Conservation (phyloP, 805 yeast species). For the Debaryomyces tyrocola region DNA sequence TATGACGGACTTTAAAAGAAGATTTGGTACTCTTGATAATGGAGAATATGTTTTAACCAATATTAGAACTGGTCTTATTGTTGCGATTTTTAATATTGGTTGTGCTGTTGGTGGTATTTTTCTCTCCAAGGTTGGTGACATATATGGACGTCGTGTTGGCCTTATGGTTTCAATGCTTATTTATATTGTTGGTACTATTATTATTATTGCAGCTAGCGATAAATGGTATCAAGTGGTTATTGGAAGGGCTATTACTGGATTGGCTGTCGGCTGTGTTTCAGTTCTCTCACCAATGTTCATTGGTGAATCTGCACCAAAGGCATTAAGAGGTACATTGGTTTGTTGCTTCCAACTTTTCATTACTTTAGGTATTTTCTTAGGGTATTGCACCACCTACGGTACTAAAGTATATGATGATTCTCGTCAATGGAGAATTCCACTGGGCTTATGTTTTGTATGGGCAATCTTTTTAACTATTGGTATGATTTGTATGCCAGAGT, state of each 20-base stretch:
- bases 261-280: constrained; percentile 73
- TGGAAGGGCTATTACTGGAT: constrained; percentile 68
- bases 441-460: constrained; percentile 56
- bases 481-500: constrained; percentile 64
- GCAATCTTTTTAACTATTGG: constrained; percentile 49
- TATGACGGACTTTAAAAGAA: constrained; percentile 50
- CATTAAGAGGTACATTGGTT: constrained; percentile 68
- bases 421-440: constrained; percentile 68
- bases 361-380: constrained; percentile 69
- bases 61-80: constrained; percentile 51
- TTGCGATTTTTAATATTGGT: constrained; percentile 62
- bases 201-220: constrained; percentile 55
- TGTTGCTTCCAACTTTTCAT: constrained; percentile 69
- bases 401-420: constrained; percentile 53
- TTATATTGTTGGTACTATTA: constrained; percentile 58
- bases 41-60: constrained; percentile 44
- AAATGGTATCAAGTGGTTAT: constrained; percentile 65
- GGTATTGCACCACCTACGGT: constrained; percentile 66
- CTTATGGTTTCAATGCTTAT: constrained; percentile 52
- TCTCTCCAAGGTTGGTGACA: constrained; percentile 57
- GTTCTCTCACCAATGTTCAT: constrained; percentile 68
- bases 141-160: constrained; percentile 59
- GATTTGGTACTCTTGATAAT: constrained; percentile 49
- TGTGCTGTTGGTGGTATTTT: constrained; percentile 71
- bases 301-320: constrained; percentile 70